Conservation (phyloP, 1,139 yeast genomes). For the Magnusiomyces suaveolens region DNA sequence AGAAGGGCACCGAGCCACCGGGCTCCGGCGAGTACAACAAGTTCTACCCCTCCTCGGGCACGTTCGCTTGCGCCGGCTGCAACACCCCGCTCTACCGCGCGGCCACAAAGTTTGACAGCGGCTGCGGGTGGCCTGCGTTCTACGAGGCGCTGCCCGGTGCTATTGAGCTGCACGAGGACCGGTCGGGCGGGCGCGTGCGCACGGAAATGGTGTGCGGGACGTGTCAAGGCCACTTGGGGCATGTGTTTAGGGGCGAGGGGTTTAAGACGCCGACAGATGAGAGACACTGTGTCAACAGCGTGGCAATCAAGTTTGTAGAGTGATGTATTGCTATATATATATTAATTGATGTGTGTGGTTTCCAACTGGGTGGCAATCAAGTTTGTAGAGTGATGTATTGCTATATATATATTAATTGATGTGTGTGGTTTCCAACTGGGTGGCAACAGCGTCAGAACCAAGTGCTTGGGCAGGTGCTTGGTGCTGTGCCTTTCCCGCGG, state of each 20-base stretch:
- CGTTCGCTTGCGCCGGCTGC: conserved; percentile 79
- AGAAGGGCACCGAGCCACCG: conserved; percentile 79
- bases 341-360: background rate
- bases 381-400: too few relatives aligned
- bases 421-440: background rate
- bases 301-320: conserved; percentile 53
- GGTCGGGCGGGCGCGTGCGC: conserved; percentile 61
- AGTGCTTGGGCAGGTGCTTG: too few relatives aligned
- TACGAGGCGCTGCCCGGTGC: conserved; percentile 82
- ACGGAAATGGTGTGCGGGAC: conserved; percentile 78
- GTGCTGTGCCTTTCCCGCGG: too few relatives aligned
- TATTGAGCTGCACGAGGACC: conserved; percentile 51
- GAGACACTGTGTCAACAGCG: conserved; percentile 90
- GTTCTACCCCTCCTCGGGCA: conserved; percentile 43
- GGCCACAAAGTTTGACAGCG: conserved; percentile 71
- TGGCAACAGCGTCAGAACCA: too few relatives aligned
- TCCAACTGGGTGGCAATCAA: background rate
- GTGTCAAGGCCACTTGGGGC: conserved; percentile 96
- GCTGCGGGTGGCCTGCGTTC: conserved; percentile 98
- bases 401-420: background rate
- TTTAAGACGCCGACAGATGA: conserved; percentile 80
- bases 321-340: background rate
- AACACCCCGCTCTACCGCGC: conserved; percentile 68
- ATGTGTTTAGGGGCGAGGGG: conserved; percentile 92
- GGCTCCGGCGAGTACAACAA: conserved; percentile 60